Evolutionary conservation across 352 stramenopile genomes (phyloP), one percentile per base, ranked within the genome.

Genomic region (Hyaloperonospora arabidopsidis): DNA sequence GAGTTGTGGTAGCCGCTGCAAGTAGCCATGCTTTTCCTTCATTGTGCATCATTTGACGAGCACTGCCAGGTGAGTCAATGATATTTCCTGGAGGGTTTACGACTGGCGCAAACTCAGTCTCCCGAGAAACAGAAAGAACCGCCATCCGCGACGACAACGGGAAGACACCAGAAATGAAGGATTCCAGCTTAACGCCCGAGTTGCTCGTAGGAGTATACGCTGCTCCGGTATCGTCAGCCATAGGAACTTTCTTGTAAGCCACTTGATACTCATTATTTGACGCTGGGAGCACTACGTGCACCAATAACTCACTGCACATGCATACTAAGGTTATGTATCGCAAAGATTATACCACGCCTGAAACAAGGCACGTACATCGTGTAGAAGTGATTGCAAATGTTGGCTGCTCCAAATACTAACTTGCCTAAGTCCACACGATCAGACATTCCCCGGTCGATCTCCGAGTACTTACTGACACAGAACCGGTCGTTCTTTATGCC

Each of bases 131-230:
- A 40, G 97, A 93, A 12, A 98, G 79, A 21, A 98, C 80, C 0
- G 86, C 92, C 87, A 98, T 97, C 6, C 64, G 74, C 39, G 81
- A 68, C 10, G 93, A 96, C 0, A 97, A 73, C 19, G 90, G 87
- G 59, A 99, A 99, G 4, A 98, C 92, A 68, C 99, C 97, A 68
- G 99, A 99, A 56, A 99, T 98, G 69, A 99, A 99, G 3, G 85
- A 84, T 65, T 99, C 97, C 25, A 99, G 67, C 68, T 99, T 99
- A 64, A 99, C 89, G 14, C 94, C 96, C 47, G 97, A 97, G 54
- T 94, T 95, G 4, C 57, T 60, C 2, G 55, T 54, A 1, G 92
- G 91, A 29, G 76, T 92, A 21, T 90, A 76, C 7, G 84, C 97
- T 28, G 66, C 56, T 21, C 87, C 87, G n/a, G 64, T 54, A 15